Conservation (phyloP, 2,329 filamentous ascomycete species). For the Didymellaceae sp. region DNA sequence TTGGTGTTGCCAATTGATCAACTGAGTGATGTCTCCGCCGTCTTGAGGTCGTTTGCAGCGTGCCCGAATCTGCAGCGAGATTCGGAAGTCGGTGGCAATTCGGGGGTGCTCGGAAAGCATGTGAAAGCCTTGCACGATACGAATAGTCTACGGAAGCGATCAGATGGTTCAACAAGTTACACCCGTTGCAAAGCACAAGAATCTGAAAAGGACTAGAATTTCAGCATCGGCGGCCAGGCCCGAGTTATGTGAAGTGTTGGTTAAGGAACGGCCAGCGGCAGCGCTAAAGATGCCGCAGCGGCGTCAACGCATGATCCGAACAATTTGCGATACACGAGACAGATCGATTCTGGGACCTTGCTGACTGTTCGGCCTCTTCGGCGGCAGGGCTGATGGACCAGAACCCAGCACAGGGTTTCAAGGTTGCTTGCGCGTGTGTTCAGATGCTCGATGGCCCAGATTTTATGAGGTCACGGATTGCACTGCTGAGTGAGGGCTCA, state of each 20-base stretch:
- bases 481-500: not conserved
- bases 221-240: not conserved
- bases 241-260: slow-evolving; percentile 6
- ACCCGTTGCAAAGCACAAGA: slow-evolving; percentile 2
- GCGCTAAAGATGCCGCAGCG: slow-evolving; percentile 35
- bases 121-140: not conserved
- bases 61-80: slow-evolving; percentile 8
- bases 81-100: slow-evolving; percentile 22
- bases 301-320: slow-evolving; percentile 25
- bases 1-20: not conserved
- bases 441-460: not conserved
- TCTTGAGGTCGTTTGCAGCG: not conserved
- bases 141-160: not conserved
- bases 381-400: slow-evolving; percentile 15
- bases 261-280: slow-evolving; percentile 29
- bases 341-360: slow-evolving; percentile 20
- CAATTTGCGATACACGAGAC: slow-evolving; percentile 26
- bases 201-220: not conserved
- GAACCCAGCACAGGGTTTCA: not conserved
- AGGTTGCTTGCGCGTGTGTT: slow-evolving; percentile 3
- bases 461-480: slow-evolving; percentile 7
- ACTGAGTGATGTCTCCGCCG: not conserved
- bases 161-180: not conserved
- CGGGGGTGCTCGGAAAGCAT: slow-evolving; percentile 14
- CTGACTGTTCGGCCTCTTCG: slow-evolving; percentile 24